Conservation (phyloP, 495 filamentous ascomycete genomes). For the Entonaema liquescens region DNA sequence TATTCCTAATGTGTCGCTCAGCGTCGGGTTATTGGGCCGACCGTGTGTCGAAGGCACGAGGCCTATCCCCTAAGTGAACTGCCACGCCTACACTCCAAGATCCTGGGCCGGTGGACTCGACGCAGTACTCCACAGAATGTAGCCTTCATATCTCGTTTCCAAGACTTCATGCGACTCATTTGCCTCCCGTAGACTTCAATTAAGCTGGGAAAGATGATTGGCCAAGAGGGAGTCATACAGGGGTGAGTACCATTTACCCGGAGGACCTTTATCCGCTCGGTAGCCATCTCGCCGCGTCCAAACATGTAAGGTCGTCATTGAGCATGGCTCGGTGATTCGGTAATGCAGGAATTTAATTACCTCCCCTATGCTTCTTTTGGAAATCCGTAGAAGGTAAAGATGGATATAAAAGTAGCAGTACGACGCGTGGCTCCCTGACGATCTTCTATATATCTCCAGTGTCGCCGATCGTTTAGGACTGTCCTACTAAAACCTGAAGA, state of each 20-base stretch:
- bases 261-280: constrained; percentile 39
- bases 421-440: constrained; percentile 1
- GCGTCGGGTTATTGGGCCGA: constrained; percentile 1
- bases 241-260: constrained; percentile 27
- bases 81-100: background rate
- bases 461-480: background rate
- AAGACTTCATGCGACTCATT: constrained; percentile 6
- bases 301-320: constrained; percentile 31
- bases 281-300: constrained; percentile 34
- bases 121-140: constrained; percentile 12
- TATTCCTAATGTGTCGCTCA: background rate
- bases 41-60: background rate
- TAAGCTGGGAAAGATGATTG: constrained; percentile 10
- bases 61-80: background rate
- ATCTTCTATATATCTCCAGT: constrained; percentile 4
- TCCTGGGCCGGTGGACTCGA: constrained; percentile 9
- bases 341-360: constrained; percentile 16
- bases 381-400: constrained; percentile 7
- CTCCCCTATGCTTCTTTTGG: constrained; percentile 8
- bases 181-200: constrained; percentile 11
- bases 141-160: background rate
- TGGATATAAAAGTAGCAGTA: constrained; percentile 7
- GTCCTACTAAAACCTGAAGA: background rate
- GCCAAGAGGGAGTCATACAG: constrained; percentile 3
- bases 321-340: constrained; percentile 18